Evolutionary conservation across 2,329 filamentous ascomycete genomes (phyloP).

Genomic region (Claviceps sp.): DNA sequence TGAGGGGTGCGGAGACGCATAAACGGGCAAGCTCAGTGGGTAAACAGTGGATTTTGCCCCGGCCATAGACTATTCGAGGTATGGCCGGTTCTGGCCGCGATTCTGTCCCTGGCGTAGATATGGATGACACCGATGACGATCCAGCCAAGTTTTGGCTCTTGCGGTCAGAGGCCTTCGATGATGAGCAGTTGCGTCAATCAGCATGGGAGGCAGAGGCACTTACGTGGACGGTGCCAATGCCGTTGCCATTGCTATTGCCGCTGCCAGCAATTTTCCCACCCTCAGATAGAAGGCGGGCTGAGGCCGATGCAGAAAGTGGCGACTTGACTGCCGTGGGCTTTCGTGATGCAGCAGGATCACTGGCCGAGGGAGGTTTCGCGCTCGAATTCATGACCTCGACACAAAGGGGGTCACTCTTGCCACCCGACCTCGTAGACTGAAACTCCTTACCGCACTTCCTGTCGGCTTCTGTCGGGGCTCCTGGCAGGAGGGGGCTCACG

Average conservation of each 20-base stretch:
- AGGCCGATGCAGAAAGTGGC: background rate
- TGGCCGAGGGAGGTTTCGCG: background rate
- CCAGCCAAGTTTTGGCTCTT: background rate
- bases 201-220: background rate
- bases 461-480: background rate
- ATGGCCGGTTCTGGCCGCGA: conserved; percentile 6
- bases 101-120: conserved; percentile 2
- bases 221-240: background rate
- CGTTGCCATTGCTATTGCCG: background rate
- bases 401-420: background rate
- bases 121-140: conserved; percentile 1
- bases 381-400: conserved; percentile 2
- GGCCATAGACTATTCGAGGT: conserved; percentile 23
- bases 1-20: conserved; percentile 19
- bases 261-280: background rate
- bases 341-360: background rate
- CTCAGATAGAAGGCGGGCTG: background rate
- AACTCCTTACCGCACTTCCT: no score
- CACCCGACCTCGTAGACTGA: no score
- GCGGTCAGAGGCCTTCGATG: conserved; percentile 1
- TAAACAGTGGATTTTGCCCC: conserved; percentile 18
- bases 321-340: background rate
- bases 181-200: conserved; percentile 1
- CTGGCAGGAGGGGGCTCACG: conserved; percentile 1
- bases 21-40: conserved; percentile 21